phyloP scores from a whole-genome alignment of 805 yeast species.

The Candida tibetensis region DNA sequence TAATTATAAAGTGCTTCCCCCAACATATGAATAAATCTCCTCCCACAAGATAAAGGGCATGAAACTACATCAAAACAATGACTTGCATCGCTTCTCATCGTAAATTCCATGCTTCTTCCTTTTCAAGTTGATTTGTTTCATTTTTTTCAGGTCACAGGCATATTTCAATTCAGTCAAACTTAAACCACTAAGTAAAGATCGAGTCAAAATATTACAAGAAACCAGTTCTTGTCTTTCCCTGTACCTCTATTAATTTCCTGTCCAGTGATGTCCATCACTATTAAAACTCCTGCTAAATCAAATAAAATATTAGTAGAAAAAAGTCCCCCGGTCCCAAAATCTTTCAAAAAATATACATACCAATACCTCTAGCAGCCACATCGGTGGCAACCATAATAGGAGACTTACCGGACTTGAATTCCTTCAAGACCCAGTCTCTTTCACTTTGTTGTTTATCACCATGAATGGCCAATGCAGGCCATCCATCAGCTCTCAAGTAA shows the following conservation, averaged over 20 bases:
- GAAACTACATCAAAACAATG: background rate
- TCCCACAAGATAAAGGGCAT: background rate
- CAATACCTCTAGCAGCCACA: slow-evolving; percentile 99
- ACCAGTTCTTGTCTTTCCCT: too few relatives aligned
- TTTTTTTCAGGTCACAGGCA: background rate
- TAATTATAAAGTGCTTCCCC: slow-evolving; percentile 6
- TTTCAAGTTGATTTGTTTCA: slow-evolving; percentile 1
- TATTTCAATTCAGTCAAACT: slow-evolving; percentile 1
- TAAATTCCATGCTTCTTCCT: slow-evolving; percentile 2
- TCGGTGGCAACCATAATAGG: slow-evolving; percentile 99
- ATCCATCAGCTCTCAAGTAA: slow-evolving; percentile 91
- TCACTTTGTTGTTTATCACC: slow-evolving; percentile 98
- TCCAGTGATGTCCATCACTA: background rate
- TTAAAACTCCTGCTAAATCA: slow-evolving; percentile 6
- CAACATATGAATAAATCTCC: slow-evolving; percentile 7
- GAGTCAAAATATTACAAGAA: background rate
- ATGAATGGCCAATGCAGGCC: slow-evolving; percentile 98
- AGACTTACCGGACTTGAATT: slow-evolving; percentile 87
- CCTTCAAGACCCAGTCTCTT: slow-evolving; percentile 97
- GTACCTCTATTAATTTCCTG: background rate
- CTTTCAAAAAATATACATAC: slow-evolving; percentile 55
- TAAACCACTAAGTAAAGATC: slow-evolving; percentile 2
- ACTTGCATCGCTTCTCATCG: slow-evolving; percentile 1
- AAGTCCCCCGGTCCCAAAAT: slow-evolving; percentile 1
- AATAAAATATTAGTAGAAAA: slow-evolving; percentile 18